A percentile compares a stretch with the other conserved stretches of the same genome.
Evolutionary conservation across 2,329 filamentous ascomycete species (phyloP).

Genomic region (Penicillium occitanis): DNA sequence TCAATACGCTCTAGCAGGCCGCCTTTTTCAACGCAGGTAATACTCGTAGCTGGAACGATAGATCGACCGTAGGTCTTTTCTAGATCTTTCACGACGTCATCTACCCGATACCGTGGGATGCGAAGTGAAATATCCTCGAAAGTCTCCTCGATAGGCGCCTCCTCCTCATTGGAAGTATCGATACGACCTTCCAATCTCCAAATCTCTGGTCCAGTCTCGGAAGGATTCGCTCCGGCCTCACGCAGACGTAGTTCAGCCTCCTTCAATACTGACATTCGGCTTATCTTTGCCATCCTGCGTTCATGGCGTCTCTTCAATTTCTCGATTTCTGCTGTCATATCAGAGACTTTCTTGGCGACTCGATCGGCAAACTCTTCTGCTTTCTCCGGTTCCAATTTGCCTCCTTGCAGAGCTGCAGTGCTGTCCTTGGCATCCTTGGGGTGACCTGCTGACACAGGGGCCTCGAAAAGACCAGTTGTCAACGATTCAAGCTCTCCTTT

Average conservation of each 20-base stretch:
- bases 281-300: slow-evolving; percentile 71
- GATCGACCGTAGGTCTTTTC: slow-evolving; percentile 69
- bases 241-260: slow-evolving; percentile 75
- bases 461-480: slow-evolving; percentile 81
- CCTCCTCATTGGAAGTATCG: slow-evolving; percentile 36
- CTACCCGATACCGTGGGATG: slow-evolving; percentile 52
- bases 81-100: slow-evolving; percentile 72
- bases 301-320: slow-evolving; percentile 78
- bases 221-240: slow-evolving; percentile 58
- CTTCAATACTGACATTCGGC: slow-evolving; percentile 67
- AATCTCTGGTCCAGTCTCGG: slow-evolving; percentile 58
- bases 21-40: slow-evolving; percentile 74
- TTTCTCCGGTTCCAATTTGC: slow-evolving; percentile 70
- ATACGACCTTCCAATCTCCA: slow-evolving; percentile 63
- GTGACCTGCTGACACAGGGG: slow-evolving; percentile 42
- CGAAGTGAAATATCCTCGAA: slow-evolving; percentile 42
- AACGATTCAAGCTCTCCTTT: slow-evolving; percentile 78
- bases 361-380: slow-evolving; percentile 81
- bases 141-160: slow-evolving; percentile 27
- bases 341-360: slow-evolving; percentile 68
- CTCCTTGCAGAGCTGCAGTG: slow-evolving; percentile 44
- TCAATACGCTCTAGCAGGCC: slow-evolving; percentile 63
- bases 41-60: slow-evolving; percentile 62
- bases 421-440: slow-evolving; percentile 33
- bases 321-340: slow-evolving; percentile 78